Evolutionary conservation across 2,329 filamentous ascomycete genomes (phyloP), one percentile per base, ranked within the genome.

Genomic region (Massarina eburnea): DNA sequence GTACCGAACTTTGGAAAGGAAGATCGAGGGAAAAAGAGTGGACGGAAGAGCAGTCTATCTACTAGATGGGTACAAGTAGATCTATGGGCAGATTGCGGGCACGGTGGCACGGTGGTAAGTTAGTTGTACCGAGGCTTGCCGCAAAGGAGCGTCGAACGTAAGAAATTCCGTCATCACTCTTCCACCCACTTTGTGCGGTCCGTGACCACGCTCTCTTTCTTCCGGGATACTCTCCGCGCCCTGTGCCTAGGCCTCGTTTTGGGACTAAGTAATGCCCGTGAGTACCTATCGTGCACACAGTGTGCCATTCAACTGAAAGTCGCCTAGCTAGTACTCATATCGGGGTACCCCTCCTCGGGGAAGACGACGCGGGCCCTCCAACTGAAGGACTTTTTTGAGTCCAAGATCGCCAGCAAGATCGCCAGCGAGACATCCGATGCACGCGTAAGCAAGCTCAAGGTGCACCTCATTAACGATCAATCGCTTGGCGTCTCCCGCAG

Each of bases 381-480:
- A 68, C 80, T 94, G 9, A 72, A 84, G 62, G 69, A 77, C 26
- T 84, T 84, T 71, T 82, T 91, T 62, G 66, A 77, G 39, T 71
- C 78, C 52, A 82, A 79, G 61, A 83, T 85, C 67, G 70, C 71
- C 65, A 73, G 51, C 65, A n/a, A n/a, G n/a, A n/a, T n/a, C n/a
- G 68, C 61, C 49, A 55, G 61, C 36, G 67, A 22, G 12, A 18
- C 5, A 3, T 6, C 75, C 39, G 75, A 78, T 54, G 71, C 76
- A 3, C 75, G 74, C 67, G 66, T 72, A 46, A 66, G 65, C 46
- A 71, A 69, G 46, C 82, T 89, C 59, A 84, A 84, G 48, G 76
- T 91, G 3, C 85, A 90, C 65, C 80, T 89, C 54, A 82, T 92
- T 60, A 88, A 85, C 44, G 86, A 91, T 72, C 80, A 88, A 53